Evolutionary conservation across 192 early-diverging fungal genomes (phyloP).

Genomic region (Coemansia sp.): DNA sequence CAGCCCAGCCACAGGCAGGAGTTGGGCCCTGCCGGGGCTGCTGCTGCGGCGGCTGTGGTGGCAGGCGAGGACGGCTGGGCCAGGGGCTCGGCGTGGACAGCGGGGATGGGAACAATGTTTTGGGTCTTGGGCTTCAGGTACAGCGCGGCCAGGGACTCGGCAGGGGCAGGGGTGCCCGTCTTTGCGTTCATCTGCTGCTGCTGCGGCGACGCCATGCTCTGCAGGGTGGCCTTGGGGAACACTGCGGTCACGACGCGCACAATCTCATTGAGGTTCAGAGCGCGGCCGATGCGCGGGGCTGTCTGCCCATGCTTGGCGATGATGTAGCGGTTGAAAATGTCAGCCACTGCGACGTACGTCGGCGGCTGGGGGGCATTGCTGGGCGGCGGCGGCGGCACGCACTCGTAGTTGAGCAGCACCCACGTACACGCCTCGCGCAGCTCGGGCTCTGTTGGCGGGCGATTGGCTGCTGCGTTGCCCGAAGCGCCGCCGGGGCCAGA

Average conservation of each 20-base stretch:
- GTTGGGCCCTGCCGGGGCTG: conserved; percentile 9
- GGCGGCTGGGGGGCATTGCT: conserved; percentile 10
- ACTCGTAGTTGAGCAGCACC: conserved; percentile 54
- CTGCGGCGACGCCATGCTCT: conserved; percentile 3
- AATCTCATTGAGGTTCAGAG: conserved; percentile 41
- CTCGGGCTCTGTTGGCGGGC: conserved; percentile 50
- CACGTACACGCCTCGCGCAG: conserved; percentile 55
- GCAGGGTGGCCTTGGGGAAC: conserved; percentile 36
- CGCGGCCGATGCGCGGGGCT: conserved; percentile 46
- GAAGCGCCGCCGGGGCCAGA: not conserved
- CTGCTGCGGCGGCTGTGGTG: not conserved
- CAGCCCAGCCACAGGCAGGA: conserved; percentile 38
- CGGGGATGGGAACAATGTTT: conserved; percentile 41
- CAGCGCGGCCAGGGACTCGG: conserved; percentile 21
- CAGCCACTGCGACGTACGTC: conserved; percentile 20
- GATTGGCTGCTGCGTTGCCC: not conserved
- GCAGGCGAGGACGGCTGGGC: not conserved
- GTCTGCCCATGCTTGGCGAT: conserved; percentile 47
- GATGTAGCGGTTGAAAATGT: conserved; percentile 40
- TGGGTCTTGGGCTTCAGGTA: conserved; percentile 22
- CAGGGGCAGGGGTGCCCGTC: not conserved
- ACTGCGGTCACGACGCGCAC: conserved; percentile 48
- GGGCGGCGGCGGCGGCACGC: conserved; percentile 8
- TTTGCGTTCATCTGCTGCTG: not conserved
- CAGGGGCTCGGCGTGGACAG: conserved; percentile 3